Evolutionary conservation across 2,329 filamentous ascomycete species (phyloP), one percentile per base, ranked within the genome.

Genomic region (Paraconiothyrium sp.): DNA sequence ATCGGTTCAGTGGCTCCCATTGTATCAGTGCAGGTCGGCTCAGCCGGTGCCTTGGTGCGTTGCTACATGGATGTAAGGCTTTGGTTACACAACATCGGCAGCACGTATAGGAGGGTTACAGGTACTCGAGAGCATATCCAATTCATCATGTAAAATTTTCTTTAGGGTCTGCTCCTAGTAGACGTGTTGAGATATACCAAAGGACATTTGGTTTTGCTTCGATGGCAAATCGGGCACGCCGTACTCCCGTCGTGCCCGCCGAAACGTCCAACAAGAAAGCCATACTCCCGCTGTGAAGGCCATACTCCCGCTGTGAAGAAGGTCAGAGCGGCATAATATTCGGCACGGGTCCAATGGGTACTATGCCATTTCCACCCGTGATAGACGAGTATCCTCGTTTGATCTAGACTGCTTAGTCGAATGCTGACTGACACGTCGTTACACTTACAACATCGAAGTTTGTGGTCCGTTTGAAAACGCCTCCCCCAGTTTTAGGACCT

Each of bases 401-500:
- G 41, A 75, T 76, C 75, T 77, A 8, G 69, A 63, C 20, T 20
- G 35, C 16, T 43, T 27, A 30, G 22, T 22, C 10, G 44, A 10
- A 8, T 32, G 14, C 20, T 4, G 9, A 37, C 7, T 11, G 32
- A 37, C 1, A 41, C 14, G 11, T n/a, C 30, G 20, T 14, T n/a
- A 10, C 27, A 59, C 65, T 58, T 65, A 74, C 71, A 9, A 59
- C 58, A 16, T 73, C 71, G 16, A 78, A 74, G 16, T 66, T 54
- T 1, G 74, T 77, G 11, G 71, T 76, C 16, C 61, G 63, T 55
- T 67, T 72, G 57, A 77, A 78, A 0, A 64, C 71, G 4, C 72
- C 75, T 37, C 71, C 68, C 11, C 58, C 57, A 0, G 70, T 75
- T 57, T 72, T 67, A 14, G 69, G 64, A 1, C 70, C 68, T 20